Evolutionary conservation across 1,284 basidiomycete genomes (phyloP).

Genomic region (Vanrija pseudolonga): DNA sequence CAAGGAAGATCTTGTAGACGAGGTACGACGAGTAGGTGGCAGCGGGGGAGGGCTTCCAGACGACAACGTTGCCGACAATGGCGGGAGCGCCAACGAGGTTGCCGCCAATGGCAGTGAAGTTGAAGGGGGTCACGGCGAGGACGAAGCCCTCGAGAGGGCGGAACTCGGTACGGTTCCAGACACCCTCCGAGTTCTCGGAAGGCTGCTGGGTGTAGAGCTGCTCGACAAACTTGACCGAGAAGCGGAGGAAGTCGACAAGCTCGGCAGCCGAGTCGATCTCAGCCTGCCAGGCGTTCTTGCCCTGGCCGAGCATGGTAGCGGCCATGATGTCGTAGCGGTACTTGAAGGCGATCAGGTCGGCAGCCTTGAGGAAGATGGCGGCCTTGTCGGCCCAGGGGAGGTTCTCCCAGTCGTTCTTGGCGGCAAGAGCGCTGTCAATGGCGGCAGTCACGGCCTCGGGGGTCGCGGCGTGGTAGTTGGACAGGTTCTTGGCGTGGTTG

Average conservation of each 20-base stretch:
- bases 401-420: constrained; percentile 84
- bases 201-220: constrained; percentile 91
- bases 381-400: constrained; percentile 96
- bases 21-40: constrained; percentile 96
- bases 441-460: constrained; percentile 69
- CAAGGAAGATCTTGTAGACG: constrained; percentile 82
- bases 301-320: constrained; percentile 96
- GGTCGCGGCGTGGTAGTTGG: constrained; percentile 86
- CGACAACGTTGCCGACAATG: constrained; percentile 87
- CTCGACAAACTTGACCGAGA: constrained; percentile 94
- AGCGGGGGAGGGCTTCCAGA: constrained; percentile 97
- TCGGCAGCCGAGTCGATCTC: constrained; percentile 99
- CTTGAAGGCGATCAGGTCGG: constrained; percentile 89
- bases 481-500: constrained; percentile 74
- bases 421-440: constrained; percentile 82
- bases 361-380: constrained; percentile 95
- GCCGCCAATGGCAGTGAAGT: constrained; percentile 95
- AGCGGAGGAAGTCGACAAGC: constrained; percentile 92
- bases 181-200: constrained; percentile 73
- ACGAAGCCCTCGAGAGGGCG: constrained; percentile 96
- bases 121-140: constrained; percentile 95
- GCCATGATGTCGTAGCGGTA: constrained; percentile 93
- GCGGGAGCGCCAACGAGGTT: constrained; percentile 83
- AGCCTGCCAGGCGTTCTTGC: constrained; percentile 99
- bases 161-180: constrained; percentile 97